These are phyloP conservation scores for Pseudogymnoascus sp. DNA, from an alignment of 2,329 filamentous ascomycete genomes.

Conservation along the genomic window DNA sequence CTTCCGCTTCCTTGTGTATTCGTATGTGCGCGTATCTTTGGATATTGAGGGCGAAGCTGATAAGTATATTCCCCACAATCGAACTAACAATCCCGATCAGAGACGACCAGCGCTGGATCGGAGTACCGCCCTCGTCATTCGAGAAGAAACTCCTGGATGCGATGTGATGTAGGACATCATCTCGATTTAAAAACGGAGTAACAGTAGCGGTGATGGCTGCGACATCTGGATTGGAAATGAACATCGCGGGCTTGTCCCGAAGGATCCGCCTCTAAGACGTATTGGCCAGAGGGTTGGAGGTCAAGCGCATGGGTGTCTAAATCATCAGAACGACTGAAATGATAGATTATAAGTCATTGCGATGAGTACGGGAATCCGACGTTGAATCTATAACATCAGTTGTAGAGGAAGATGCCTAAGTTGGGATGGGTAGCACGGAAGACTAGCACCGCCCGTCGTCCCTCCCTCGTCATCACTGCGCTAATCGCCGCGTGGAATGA, in stretches of 20 bases:
- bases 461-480: slow-evolving; percentile 4
- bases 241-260: slow-evolving; percentile 3
- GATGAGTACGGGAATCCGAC: background rate
- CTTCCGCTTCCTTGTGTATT: slow-evolving; percentile 61
- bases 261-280: slow-evolving; percentile 4
- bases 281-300: background rate
- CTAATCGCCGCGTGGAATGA: slow-evolving; percentile 8
- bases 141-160: slow-evolving; percentile 2
- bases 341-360: background rate
- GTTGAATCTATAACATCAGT: background rate
- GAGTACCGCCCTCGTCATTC: slow-evolving; percentile 32
- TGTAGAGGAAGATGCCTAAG: background rate
- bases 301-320: background rate
- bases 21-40: slow-evolving; percentile 92
- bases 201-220: background rate
- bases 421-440: background rate
- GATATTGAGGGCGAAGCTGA: slow-evolving; percentile 91
- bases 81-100: slow-evolving; percentile 91
- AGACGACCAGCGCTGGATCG: slow-evolving; percentile 71
- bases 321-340: background rate
- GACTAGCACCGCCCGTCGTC: background rate
- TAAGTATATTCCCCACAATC: slow-evolving; percentile 85
- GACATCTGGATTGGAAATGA: slow-evolving; percentile 2
- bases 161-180: slow-evolving; percentile 4
- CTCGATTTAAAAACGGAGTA: background rate